phyloP scores from a whole-genome alignment of 73 alveolate species.

The Tetrahymena elliotti region DNA sequence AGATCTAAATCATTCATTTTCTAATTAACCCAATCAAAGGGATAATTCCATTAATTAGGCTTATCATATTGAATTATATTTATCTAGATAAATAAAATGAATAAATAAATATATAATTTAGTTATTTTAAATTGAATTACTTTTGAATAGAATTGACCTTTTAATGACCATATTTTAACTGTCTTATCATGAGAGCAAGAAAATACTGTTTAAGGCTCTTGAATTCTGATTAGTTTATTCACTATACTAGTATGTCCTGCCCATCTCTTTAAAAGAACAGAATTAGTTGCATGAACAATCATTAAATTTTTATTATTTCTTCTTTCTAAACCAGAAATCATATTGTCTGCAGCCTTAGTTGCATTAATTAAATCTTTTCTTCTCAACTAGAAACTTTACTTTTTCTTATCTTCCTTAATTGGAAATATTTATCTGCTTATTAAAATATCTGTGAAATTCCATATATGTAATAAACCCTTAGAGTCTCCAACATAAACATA shows the following conservation, averaged over 20 bases:
- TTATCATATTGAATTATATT: constrained; percentile 44
- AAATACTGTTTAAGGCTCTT: constrained; percentile 57
- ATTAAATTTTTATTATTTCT: background rate
- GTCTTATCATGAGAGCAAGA: constrained; percentile 51
- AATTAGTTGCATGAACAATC: background rate
- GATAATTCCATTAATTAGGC: constrained; percentile 68
- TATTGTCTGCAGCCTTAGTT: constrained; percentile 33
- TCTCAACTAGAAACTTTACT: constrained; percentile 27
- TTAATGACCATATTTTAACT: constrained; percentile 51
- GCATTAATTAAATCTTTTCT: constrained; percentile 47
- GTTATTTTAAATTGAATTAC: background rate
- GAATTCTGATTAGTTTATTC: constrained; percentile 24
- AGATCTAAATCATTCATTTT: constrained; percentile 57
- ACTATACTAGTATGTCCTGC: constrained; percentile 50
- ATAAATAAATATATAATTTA: background rate
- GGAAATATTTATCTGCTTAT: constrained; percentile 12
- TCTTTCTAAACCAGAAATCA: constrained; percentile 32
- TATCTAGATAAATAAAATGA: constrained; percentile 50
- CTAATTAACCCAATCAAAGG: constrained; percentile 73
- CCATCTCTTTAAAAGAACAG: constrained; percentile 54
- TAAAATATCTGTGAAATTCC: constrained; percentile 47
- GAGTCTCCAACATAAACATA: constrained; percentile 65
- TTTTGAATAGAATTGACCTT: constrained; percentile 35
- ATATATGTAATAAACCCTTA: constrained; percentile 65
- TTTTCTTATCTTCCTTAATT: constrained; percentile 32